phyloP scores from a whole-genome alignment of 2,329 filamentous ascomycete genomes.

The Curvularia hawaiiensis region DNA sequence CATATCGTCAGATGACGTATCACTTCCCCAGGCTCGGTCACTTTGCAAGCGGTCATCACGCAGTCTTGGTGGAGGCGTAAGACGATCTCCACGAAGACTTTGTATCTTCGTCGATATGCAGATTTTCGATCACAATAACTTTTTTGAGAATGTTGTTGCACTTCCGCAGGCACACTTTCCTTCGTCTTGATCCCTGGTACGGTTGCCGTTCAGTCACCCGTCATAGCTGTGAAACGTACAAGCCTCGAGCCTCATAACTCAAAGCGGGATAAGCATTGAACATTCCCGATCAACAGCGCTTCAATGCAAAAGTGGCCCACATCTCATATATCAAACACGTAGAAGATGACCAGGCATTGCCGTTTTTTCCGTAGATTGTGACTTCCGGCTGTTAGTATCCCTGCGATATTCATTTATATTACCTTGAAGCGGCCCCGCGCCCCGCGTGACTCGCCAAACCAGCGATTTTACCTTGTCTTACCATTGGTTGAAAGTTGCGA shows the following conservation, averaged over 20 bases:
- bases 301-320: slow-evolving; percentile 13
- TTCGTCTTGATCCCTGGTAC: background rate
- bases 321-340: slow-evolving; percentile 18
- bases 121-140: background rate
- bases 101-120: background rate
- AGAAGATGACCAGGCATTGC: slow-evolving; percentile 23
- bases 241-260: slow-evolving; percentile 8
- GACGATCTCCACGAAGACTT: background rate
- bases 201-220: background rate
- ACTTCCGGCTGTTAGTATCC: slow-evolving; percentile 34
- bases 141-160: background rate
- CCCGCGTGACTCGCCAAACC: slow-evolving; percentile 23
- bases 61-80: background rate
- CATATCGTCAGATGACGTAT: slow-evolving; percentile 16
- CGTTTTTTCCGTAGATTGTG: slow-evolving; percentile 19
- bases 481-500: slow-evolving; percentile 5
- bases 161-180: background rate
- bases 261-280: slow-evolving; percentile 15
- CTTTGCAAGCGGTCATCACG: background rate
- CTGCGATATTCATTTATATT: slow-evolving; percentile 32
- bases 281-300: slow-evolving; percentile 4
- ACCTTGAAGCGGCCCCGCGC: slow-evolving; percentile 22
- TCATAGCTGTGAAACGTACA: background rate
- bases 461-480: background rate
- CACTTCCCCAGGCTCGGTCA: background rate